Base-by-base conservation (phyloP, 768 basidiomycete genomes). In the Exsudoporus frostii region DNA sequence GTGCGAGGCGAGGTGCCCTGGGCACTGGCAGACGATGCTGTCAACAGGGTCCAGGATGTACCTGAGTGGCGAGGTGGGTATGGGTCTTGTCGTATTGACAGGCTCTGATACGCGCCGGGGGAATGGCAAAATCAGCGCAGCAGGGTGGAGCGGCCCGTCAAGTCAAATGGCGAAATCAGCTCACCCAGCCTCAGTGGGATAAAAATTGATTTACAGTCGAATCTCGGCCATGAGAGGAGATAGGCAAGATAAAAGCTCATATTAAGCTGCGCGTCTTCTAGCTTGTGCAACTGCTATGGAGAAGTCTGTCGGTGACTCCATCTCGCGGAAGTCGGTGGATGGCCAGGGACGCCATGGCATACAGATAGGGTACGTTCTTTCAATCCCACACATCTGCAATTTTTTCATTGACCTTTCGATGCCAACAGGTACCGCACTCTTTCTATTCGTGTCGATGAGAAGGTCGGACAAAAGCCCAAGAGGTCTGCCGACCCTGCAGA, bases 361-460 rank as follows among this genome's bases (percentile, higher is more conserved):
- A 39, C 70, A 69, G 59, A 69, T 69, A 24, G 57, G 64, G 69
- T 66, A n/a, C 39, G 4, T 45, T 39, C 19, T 22, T 19, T 27
- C 36, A 1, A 17, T 20, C 5, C 11, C 2, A 6, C 38, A n/a
- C 0, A 0, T 30, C 5, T 6, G 9, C 9, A 1, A 2, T 0
- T 32, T 20, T 4, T 17, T 49, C 5, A 7, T 15, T 24, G 22
- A 50, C 32, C 30, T 42, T 13, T 34, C 19, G 5, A 4, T 39
- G 1, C 10, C 20, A 11, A 60, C 51, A 74, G 73, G 3, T 74
- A 74, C 47, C 75, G 78, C 20, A 79, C 78, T 0, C 73, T 80
- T 11, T 78, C 77, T 3, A 74, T 77, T 40, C 74, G 74, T 13
- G 71, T 77, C 48, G 73, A 71, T 19, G 68, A 74, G 48, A 61